These are phyloP conservation scores for Pseudophaeomoniella oleicola DNA, from an alignment of 2,329 filamentous ascomycete genomes.

Conservation along the genomic window DNA sequence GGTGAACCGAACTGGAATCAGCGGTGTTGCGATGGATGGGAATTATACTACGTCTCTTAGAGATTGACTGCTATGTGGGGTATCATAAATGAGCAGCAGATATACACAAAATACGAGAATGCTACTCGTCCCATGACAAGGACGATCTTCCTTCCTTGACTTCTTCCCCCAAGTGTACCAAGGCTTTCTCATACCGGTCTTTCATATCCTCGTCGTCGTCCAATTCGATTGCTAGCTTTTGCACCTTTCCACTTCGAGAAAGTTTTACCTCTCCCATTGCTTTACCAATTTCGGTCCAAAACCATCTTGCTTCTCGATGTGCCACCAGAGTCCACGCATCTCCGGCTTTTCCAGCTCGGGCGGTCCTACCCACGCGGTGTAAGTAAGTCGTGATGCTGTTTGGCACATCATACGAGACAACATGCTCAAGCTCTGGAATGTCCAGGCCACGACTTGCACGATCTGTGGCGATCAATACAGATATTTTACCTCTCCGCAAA, in stretches of 20 bases:
- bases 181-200: not conserved
- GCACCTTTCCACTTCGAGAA: not conserved
- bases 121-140: too few relatives aligned
- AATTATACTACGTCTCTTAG: not conserved
- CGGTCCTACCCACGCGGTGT: slow-evolving; percentile 86
- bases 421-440: slow-evolving; percentile 61
- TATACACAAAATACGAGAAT: not conserved
- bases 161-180: not conserved
- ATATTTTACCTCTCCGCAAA: slow-evolving; percentile 49
- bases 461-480: slow-evolving; percentile 78
- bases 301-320: slow-evolving; percentile 77
- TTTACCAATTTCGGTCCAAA: slow-evolving; percentile 64
- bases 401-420: slow-evolving; percentile 89
- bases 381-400: slow-evolving; percentile 70
- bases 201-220: not conserved
- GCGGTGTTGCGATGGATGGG: not conserved
- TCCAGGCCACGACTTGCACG: slow-evolving; percentile 88
- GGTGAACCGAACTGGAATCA: slow-evolving; percentile 28
- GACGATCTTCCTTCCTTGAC: not conserved
- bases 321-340: slow-evolving; percentile 79
- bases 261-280: not conserved
- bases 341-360: slow-evolving; percentile 73
- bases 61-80: not conserved
- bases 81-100: not conserved
- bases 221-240: not conserved